phyloP scores from a whole-genome alignment of 331 rosid species.

The Quercus tomentella region DNA sequence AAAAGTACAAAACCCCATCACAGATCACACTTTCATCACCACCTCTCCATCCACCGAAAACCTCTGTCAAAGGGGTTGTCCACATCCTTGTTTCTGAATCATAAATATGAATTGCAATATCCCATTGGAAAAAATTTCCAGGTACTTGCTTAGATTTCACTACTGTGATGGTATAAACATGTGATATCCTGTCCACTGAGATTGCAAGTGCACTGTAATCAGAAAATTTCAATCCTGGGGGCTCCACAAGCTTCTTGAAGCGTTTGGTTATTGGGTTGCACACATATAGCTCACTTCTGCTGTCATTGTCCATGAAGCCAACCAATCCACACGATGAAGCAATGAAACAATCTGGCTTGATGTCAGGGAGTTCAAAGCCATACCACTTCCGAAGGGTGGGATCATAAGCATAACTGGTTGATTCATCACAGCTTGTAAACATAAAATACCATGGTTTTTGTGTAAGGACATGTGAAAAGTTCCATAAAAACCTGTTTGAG shows the following conservation, averaged over 20 bases:
- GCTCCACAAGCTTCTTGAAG: slow-evolving; percentile 54
- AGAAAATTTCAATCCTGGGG: slow-evolving; percentile 45
- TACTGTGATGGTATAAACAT: slow-evolving; percentile 49
- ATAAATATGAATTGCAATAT: slow-evolving; percentile 66
- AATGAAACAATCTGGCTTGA: slow-evolving; percentile 51
- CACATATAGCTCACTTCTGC: slow-evolving; percentile 45
- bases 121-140: slow-evolving; percentile 64
- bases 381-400: slow-evolving; percentile 81
- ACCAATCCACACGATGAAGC: slow-evolving; percentile 75
- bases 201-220: slow-evolving; percentile 79
- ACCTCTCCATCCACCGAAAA: slow-evolving; percentile 82
- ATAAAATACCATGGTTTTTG: slow-evolving; percentile 96
- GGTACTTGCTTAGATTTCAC: slow-evolving; percentile 84
- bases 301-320: slow-evolving; percentile 77
- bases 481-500: slow-evolving; percentile 64
- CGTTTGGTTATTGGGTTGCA: slow-evolving; percentile 73
- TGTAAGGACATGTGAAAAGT: slow-evolving; percentile 39
- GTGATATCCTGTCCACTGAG: slow-evolving; percentile 49
- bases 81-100: slow-evolving; percentile 52
- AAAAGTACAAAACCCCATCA: slow-evolving; percentile 65
- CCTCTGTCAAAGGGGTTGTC: slow-evolving; percentile 61
- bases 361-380: slow-evolving; percentile 68
- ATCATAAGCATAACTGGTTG: slow-evolving; percentile 67
- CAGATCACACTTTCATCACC: slow-evolving; percentile 88
- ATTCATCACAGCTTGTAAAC: slow-evolving; percentile 73